These are phyloP conservation scores for Leccinum fibrillosum DNA, from an alignment of 768 basidiomycete species.

Conservation along the genomic window DNA sequence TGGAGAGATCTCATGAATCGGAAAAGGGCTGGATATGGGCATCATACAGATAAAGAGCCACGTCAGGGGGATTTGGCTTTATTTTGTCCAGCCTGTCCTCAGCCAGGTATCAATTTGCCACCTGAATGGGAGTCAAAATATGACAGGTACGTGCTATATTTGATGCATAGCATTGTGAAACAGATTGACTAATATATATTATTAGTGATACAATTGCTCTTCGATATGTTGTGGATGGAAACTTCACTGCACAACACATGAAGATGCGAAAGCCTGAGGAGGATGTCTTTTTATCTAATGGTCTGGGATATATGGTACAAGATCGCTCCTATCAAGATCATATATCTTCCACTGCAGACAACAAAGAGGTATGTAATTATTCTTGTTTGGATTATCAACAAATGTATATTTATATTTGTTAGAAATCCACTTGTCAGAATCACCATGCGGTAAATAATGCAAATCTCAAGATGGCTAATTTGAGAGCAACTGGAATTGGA, in stretches of 20 bases:
- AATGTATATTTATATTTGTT: not conserved
- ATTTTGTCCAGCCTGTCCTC: not conserved
- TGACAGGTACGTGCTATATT: not conserved
- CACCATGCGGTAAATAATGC: constrained; percentile 1
- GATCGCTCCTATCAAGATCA: too few species aligned
- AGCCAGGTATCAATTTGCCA: not conserved
- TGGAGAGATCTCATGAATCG: not conserved
- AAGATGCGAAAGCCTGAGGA: too few species aligned
- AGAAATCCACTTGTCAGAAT: not conserved
- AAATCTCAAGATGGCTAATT: not conserved
- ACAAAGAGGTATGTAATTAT: not conserved
- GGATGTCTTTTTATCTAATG: too few species aligned
- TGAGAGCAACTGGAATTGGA: not conserved
- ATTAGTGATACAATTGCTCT: not conserved
- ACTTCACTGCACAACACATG: too few species aligned
- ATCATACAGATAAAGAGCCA: not conserved
- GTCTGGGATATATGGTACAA: too few species aligned
- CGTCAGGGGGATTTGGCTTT: not conserved
- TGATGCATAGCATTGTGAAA: not conserved
- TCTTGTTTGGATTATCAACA: not conserved
- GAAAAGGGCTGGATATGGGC: not conserved
- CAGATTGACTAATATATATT: not conserved
- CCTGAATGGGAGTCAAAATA: not conserved
- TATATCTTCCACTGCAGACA: not conserved
- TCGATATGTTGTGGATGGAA: not conserved